phyloP scores from a whole-genome alignment of 2,329 filamentous ascomycete species.

The Nothopassalora personata region DNA sequence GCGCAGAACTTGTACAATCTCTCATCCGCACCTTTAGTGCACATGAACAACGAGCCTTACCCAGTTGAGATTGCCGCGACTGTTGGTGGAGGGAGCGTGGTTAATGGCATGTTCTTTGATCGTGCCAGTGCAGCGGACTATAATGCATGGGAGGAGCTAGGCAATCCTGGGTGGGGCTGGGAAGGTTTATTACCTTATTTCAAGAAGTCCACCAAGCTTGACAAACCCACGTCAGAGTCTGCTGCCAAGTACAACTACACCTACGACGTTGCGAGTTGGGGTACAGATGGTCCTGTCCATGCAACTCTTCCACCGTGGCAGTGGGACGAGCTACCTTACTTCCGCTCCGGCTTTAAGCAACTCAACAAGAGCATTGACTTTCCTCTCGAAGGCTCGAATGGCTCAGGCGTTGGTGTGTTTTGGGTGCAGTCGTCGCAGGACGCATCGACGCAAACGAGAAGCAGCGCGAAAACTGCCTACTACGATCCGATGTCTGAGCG shows the following conservation, averaged over 20 bases:
- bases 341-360: conserved; percentile 5
- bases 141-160: conserved; percentile 36
- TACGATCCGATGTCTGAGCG: conserved; percentile 30
- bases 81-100: conserved; percentile 35
- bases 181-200: conserved; percentile 16
- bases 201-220: conserved; percentile 16
- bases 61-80: conserved; percentile 22
- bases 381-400: conserved; percentile 19
- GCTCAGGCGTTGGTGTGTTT: conserved; percentile 29
- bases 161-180: conserved; percentile 22
- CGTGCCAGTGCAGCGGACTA: conserved; percentile 35
- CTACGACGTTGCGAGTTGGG: conserved; percentile 9
- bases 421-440: conserved; percentile 36
- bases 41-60: conserved; percentile 22
- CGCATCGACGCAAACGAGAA: conserved; percentile 31
- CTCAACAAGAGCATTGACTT: conserved; percentile 12
- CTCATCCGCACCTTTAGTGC: conserved; percentile 8
- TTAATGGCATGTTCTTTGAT: conserved; percentile 39
- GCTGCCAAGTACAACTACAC: conserved; percentile 18
- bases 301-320: conserved; percentile 9
- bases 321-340: conserved; percentile 7
- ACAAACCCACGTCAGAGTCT: conserved; percentile 9
- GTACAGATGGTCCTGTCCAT: conserved; percentile 9
- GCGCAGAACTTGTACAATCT: conserved; percentile 7
- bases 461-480: conserved; percentile 30